Conservation (phyloP, 305 asterid species). For the Striga hermonthica region DNA sequence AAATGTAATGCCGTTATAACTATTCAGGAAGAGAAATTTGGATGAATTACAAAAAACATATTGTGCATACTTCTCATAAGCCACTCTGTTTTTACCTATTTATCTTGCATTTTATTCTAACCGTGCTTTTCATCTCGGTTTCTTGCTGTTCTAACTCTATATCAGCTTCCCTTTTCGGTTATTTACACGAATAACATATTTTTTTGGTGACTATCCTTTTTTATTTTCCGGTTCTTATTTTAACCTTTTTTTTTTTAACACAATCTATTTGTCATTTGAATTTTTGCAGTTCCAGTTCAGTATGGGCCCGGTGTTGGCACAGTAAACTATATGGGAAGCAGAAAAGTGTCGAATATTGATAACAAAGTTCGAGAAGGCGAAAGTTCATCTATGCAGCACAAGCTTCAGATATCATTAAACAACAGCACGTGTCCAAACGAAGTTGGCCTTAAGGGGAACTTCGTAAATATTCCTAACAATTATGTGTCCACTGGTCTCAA, state of each 20-base stretch:
- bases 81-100: too few species aligned
- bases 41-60: too few species aligned
- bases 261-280: neutral
- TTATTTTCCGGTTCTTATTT: neutral
- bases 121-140: neutral
- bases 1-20: too few species aligned
- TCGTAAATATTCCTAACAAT: slow-evolving; percentile 38
- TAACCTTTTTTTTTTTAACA: neutral
- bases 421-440: slow-evolving; percentile 35
- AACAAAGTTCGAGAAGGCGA: slow-evolving; percentile 47
- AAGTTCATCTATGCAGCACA: slow-evolving; percentile 36
- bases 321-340: slow-evolving; percentile 35
- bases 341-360: slow-evolving; percentile 28
- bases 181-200: neutral
- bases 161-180: neutral
- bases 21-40: too few species aligned
- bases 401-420: slow-evolving; percentile 39
- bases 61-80: too few species aligned
- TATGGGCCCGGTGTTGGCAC: slow-evolving; percentile 35
- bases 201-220: neutral
- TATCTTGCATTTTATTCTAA: too few species aligned
- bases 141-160: neutral
- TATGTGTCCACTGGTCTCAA: slow-evolving; percentile 50
- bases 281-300: slow-evolving; percentile 25
- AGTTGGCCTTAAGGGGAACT: slow-evolving; percentile 34